These are phyloP conservation scores for Hortiboletus rubellus DNA, from an alignment of 1,284 basidiomycete species.

Conservation along the genomic window DNA sequence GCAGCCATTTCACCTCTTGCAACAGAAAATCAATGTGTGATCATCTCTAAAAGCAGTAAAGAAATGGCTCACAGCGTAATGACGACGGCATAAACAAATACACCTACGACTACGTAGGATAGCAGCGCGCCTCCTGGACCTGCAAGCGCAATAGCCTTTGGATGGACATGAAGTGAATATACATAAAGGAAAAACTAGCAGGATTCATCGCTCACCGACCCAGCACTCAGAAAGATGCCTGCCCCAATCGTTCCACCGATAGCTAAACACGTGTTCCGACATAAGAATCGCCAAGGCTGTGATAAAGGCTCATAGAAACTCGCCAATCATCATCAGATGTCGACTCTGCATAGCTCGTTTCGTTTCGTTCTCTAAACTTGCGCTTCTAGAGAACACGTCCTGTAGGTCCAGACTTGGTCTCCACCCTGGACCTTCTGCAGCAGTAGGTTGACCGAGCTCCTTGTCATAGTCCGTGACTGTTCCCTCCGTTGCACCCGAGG, in stretches of 20 bases:
- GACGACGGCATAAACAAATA: constrained; percentile 57
- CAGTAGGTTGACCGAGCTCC: not conserved
- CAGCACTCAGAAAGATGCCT: constrained; percentile 46
- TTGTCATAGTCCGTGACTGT: constrained; percentile 3
- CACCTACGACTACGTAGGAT: constrained; percentile 49
- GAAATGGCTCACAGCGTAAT: constrained; percentile 44
- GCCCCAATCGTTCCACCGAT: constrained; percentile 49
- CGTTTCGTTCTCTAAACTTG: constrained; percentile 29
- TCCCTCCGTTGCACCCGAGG: not conserved
- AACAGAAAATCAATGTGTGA: not conserved
- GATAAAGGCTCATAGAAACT: constrained; percentile 6
- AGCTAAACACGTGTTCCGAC: constrained; percentile 25
- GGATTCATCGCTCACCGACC: constrained; percentile 35
- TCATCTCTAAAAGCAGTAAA: not conserved
- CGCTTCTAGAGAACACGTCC: constrained; percentile 9
- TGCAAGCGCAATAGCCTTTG: constrained; percentile 43
- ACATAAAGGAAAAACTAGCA: not conserved
- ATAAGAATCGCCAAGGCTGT: not conserved
- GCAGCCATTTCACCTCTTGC: constrained; percentile 45
- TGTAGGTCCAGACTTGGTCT: not conserved
- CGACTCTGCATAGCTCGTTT: constrained; percentile 43
- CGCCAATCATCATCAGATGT: constrained; percentile 47
- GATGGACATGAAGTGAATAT: not conserved
- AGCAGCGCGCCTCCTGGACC: constrained; percentile 52
- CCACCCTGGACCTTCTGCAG: not conserved